Percentiles rank a stretch among this genome's conserved stretches.
These are phyloP conservation scores for Endocalyx cinctus DNA, from an alignment of 2,329 filamentous ascomycete species.

Conservation along the genomic window DNA sequence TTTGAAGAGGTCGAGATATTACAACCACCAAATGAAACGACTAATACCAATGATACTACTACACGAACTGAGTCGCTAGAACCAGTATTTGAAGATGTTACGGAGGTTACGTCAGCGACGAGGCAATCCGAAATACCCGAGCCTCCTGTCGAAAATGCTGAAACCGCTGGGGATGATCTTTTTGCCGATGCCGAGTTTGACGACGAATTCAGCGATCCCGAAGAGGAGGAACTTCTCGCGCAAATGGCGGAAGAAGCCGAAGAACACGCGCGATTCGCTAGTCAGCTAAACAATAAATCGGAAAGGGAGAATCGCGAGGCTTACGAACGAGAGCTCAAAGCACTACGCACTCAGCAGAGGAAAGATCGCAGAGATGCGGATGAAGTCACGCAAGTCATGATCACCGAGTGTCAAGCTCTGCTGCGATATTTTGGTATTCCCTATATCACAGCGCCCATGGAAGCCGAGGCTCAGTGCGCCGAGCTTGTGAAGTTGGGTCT, in stretches of 20 bases:
- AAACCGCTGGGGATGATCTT: conserved; percentile 32
- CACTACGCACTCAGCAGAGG: conserved; percentile 88
- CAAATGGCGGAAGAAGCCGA: conserved; percentile 87
- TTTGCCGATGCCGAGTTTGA: conserved; percentile 56
- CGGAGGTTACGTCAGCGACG: conserved; percentile 8
- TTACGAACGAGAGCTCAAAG: conserved; percentile 83
- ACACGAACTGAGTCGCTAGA: conserved; percentile 6
- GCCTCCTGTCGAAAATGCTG: conserved; percentile 4
- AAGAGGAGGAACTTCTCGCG: conserved; percentile 83
- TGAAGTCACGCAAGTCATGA: conserved; percentile 94
- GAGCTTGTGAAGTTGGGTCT: conserved; percentile 81
- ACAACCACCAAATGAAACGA: conserved; percentile 18
- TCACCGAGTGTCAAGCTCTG: conserved; percentile 88
- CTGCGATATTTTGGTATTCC: conserved; percentile 88
- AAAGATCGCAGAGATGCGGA: conserved; percentile 94
- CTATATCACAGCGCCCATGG: conserved; percentile 97
- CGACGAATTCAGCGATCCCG: conserved; percentile 75
- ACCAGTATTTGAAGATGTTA: conserved; percentile 20
- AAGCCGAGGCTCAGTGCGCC: conserved; percentile 96
- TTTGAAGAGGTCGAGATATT: conserved; percentile 26
- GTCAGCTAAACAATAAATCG: conserved; percentile 74
- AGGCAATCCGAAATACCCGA: no score
- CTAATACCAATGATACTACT: conserved; percentile 7
- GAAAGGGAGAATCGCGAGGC: conserved; percentile 66
- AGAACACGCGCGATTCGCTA: conserved; percentile 90